Conservation (phyloP, 2,329 filamentous ascomycete genomes). For the Rhinocladiella similis region DNA sequence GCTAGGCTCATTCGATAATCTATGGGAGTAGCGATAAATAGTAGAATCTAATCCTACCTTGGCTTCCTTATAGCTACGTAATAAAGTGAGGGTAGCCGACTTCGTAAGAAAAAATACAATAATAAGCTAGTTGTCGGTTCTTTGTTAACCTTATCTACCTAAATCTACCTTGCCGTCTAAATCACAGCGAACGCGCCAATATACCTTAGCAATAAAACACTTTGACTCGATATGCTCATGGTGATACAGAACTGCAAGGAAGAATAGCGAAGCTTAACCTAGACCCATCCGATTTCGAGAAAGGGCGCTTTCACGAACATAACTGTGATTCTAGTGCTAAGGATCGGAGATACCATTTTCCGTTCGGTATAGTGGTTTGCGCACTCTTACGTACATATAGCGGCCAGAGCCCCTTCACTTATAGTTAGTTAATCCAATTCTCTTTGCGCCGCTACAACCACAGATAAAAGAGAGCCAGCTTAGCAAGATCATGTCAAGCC, state of each 20-base stretch:
- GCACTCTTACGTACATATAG: no score
- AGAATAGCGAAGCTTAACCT: not conserved
- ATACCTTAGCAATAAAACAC: slow-evolving; percentile 6
- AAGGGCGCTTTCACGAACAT: not conserved
- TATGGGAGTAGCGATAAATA: slow-evolving; percentile 7
- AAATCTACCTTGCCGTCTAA: slow-evolving; percentile 9
- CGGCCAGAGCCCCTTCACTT: no score
- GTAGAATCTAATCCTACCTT: slow-evolving; percentile 12
- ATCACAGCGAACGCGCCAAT: slow-evolving; percentile 8
- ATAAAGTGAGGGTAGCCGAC: slow-evolving; percentile 5
- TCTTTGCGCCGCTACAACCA: no score
- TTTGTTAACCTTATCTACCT: not conserved
- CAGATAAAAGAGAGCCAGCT: no score
- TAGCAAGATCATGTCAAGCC: no score
- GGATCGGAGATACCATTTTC: no score
- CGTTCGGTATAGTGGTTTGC: no score
- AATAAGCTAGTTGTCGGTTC: not conserved
- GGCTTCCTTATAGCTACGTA: slow-evolving; percentile 8
- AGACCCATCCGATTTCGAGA: not conserved
- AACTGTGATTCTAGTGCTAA: no score
- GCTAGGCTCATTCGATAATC: slow-evolving; percentile 6
- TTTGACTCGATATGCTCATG: slow-evolving; percentile 7
- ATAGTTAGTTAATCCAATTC: no score
- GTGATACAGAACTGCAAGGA: slow-evolving; percentile 3
- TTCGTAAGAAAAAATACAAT: not conserved